A percentile compares a stretch with the other conserved stretches of the same genome.
Conservation (phyloP, 805 yeast genomes). For the Kodamaea kaohsiungensis region DNA sequence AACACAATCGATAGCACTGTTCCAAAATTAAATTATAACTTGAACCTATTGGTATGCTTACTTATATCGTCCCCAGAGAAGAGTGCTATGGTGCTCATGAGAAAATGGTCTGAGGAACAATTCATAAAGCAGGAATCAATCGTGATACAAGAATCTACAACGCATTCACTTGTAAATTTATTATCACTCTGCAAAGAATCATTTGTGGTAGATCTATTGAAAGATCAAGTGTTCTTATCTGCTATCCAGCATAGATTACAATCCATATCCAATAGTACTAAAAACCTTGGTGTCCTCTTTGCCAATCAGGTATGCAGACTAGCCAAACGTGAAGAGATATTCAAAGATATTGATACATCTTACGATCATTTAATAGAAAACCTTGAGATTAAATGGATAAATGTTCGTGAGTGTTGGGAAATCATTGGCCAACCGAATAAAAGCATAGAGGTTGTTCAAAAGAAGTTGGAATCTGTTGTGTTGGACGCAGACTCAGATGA, state of each 20-base stretch:
- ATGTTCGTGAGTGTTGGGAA: constrained; percentile 1
- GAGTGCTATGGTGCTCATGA: not conserved
- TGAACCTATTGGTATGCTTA: constrained; percentile 19
- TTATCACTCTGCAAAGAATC: constrained; percentile 19
- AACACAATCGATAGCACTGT: not conserved
- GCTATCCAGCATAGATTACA: constrained; percentile 57
- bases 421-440: not conserved
- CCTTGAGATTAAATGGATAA: not conserved
- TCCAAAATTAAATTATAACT: constrained; percentile 8
- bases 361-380: not conserved
- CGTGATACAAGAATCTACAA: constrained; percentile 46
- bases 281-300: constrained; percentile 56
- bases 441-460: not conserved
- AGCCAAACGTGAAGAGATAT: constrained; percentile 31
- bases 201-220: not conserved
- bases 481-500: constrained; percentile 5
- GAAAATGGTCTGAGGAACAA: constrained; percentile 31
- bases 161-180: constrained; percentile 48
- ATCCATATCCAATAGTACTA: constrained; percentile 45
- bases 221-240: constrained; percentile 41
- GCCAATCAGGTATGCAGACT: constrained; percentile 51
- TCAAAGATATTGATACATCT: constrained; percentile 20
- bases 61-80: not conserved
- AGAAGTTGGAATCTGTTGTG: not conserved
- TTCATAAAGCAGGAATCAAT: constrained; percentile 42